A percentile compares a stretch with the other conserved stretches of the same genome.
phyloP scores from a whole-genome alignment of 306 rosid species.

The Pterocarpus santalinus region DNA sequence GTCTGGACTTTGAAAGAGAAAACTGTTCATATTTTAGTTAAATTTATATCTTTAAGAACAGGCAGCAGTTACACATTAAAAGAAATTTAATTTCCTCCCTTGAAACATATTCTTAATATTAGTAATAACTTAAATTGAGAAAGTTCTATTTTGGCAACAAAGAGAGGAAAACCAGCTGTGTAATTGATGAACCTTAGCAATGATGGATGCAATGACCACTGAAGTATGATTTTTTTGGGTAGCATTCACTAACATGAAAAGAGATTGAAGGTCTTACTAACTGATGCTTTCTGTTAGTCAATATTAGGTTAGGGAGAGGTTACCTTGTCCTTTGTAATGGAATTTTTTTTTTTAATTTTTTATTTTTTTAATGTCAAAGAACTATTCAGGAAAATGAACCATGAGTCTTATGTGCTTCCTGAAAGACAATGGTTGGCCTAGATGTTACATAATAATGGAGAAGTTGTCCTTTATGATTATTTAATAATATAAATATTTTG shows the following conservation, averaged over 20 bases:
- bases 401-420: neutral
- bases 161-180: neutral
- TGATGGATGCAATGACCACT: neutral
- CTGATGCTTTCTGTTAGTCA: neutral
- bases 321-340: neutral
- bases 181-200: neutral
- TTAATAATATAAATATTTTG: slow-evolving; percentile 3
- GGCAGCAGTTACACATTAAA: neutral
- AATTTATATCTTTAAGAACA: slow-evolving; percentile 16
- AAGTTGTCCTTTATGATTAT: neutral
- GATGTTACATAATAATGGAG: neutral
- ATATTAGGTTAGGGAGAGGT: slow-evolving; percentile 4
- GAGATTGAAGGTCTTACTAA: slow-evolving; percentile 1
- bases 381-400: neutral
- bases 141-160: neutral
- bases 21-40: neutral
- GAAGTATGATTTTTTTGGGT: neutral
- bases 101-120: slow-evolving; percentile 7
- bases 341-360: no score
- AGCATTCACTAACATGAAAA: neutral
- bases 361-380: no score
- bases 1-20: neutral
- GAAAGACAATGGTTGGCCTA: slow-evolving; percentile 21
- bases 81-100: neutral
- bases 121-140: neutral